These are phyloP conservation scores for Schizosaccharomyces versatilis DNA, from an alignment of 1,139 yeast genomes.

Conservation along the genomic window DNA sequence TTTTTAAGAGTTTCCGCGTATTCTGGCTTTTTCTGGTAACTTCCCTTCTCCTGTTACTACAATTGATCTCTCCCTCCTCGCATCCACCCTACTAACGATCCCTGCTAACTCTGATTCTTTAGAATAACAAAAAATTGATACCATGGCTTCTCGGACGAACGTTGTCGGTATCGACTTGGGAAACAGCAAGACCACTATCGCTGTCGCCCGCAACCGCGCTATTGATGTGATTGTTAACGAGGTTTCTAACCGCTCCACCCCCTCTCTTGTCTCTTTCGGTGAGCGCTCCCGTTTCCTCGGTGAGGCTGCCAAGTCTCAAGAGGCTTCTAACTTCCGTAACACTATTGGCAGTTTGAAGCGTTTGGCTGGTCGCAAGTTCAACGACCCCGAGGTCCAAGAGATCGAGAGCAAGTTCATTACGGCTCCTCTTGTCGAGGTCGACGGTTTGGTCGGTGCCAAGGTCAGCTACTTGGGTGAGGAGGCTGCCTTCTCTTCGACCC, in stretches of 20 bases:
- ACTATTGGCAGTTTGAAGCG: slow-evolving; percentile 88
- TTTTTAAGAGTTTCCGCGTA: too few relatives aligned
- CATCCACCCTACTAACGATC: too few relatives aligned
- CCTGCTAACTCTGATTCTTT: too few relatives aligned
- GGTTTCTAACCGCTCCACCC: slow-evolving; percentile 92
- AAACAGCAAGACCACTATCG: slow-evolving; percentile 77
- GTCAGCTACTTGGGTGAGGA: slow-evolving; percentile 68
- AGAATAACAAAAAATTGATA: too few relatives aligned
- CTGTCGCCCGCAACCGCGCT: slow-evolving; percentile 96
- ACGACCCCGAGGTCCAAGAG: slow-evolving; percentile 51
- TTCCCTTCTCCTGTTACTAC: too few relatives aligned
- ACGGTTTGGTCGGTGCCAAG: slow-evolving; percentile 54
- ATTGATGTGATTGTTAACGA: slow-evolving; percentile 95
- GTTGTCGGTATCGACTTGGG: slow-evolving; percentile 52
- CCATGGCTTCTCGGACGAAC: slow-evolving; percentile 1
- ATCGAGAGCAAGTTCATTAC: slow-evolving; percentile 53
- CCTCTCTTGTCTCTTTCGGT: slow-evolving; percentile 86
- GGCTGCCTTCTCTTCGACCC: slow-evolving; percentile 63
- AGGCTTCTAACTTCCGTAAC: slow-evolving; percentile 85
- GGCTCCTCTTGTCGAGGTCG: slow-evolving; percentile 40
- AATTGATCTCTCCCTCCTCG: too few relatives aligned
- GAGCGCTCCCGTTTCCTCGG: slow-evolving; percentile 74
- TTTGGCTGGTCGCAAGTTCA: slow-evolving; percentile 53
- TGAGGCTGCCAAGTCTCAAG: slow-evolving; percentile 88
- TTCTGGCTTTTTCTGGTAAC: too few relatives aligned